Evolutionary conservation across 139 green algal species (phyloP), one percentile per base, ranked within the genome.

Genomic region (Yamagishiella unicocca): DNA sequence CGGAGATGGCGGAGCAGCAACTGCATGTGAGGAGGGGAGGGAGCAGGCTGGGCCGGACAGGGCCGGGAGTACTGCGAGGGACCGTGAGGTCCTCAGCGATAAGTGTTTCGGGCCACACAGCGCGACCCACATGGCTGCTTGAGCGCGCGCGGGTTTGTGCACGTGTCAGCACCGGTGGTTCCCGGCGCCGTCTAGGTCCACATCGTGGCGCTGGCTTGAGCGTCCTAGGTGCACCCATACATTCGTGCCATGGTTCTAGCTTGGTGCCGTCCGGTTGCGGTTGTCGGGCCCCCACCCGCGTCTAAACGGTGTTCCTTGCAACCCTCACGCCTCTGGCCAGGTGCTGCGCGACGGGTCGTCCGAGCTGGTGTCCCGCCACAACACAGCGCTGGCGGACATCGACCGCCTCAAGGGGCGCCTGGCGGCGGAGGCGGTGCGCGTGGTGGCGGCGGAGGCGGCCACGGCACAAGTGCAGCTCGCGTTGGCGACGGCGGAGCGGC

Each of bases 401-500:
- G 38, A 89, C 35, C 74, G 35, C 2, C 67, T 90, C 38, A 82
- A 73, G 53, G 17, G 31, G 40, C 80, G 40, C 0, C 24, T 90
- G 55, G 40, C 75, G 5, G 31, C 84, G 40, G 78, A 87, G 84
- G 58, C 85, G 66, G 77, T 19, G 43, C 42, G 37, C 37, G 67
- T 67, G 46, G 70, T 70, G 50, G 75, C 55, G 37, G 80, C 80
- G 35, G 58, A 74, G 38, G 80, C 45, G 42, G 64, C 61, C 2
- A 58, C 66, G 66, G 43, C 42, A 8, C 64, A 76, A 10, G 84
- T 53, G 64, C 66, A 82, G 53, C 82, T 88, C 40, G 70, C 68
- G 61, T 19, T 84, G 22, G 82, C 83, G 31, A 62, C 87, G n/a
- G 55, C 77, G 22, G 74, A 88, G 87, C 87, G 88, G 45, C 62